Percentiles rank a stretch among this genome's conserved stretches.
phyloP scores from a whole-genome alignment of 345 rosid species.

The Sapria himalayana region DNA sequence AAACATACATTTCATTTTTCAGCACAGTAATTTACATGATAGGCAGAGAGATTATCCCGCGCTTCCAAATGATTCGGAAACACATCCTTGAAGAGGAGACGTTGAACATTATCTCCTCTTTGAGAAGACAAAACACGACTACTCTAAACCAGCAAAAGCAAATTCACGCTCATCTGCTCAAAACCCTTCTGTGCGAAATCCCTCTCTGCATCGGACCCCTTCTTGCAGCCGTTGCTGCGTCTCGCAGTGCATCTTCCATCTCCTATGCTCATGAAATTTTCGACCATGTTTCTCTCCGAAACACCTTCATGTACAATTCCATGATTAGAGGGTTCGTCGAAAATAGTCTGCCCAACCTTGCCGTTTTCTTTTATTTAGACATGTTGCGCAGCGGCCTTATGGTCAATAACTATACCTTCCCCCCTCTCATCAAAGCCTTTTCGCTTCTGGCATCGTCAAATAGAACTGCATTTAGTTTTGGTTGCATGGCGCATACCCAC shows the following conservation, averaged over 20 bases:
- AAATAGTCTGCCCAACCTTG: constrained; percentile 4
- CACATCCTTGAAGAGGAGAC: too few relatives aligned
- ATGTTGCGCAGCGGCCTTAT: constrained; percentile 11
- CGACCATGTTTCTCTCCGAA: constrained; percentile 4
- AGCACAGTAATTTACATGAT: too few relatives aligned
- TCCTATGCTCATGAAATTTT: constrained; percentile 15
- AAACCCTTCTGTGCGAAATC: constrained; percentile 7
- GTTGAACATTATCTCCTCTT: constrained; percentile 3
- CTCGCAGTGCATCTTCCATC: constrained; percentile 9
- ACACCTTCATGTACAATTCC: constrained; percentile 17
- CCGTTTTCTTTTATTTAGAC: constrained; percentile 12
- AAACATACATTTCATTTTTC: too few relatives aligned
- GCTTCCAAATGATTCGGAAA: constrained; percentile 10
- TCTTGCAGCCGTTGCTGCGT: constrained; percentile 10
- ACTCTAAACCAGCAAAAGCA: constrained; percentile 15
- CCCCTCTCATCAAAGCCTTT: constrained; percentile 20
- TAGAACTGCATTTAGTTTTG: too few relatives aligned
- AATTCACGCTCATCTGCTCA: constrained; percentile 15
- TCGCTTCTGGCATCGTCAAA: constrained; percentile 5
- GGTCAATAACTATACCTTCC: constrained; percentile 15
- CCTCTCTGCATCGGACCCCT: constrained; percentile 13
- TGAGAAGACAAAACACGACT: constrained; percentile 10
- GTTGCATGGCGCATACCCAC: constrained; percentile 15
- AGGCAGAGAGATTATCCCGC: constrained; percentile 5
- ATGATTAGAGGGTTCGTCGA: constrained; percentile 16